Conservation (phyloP, 1,284 basidiomycete genomes). For the Sporisorium iseilematis-ciliati region DNA sequence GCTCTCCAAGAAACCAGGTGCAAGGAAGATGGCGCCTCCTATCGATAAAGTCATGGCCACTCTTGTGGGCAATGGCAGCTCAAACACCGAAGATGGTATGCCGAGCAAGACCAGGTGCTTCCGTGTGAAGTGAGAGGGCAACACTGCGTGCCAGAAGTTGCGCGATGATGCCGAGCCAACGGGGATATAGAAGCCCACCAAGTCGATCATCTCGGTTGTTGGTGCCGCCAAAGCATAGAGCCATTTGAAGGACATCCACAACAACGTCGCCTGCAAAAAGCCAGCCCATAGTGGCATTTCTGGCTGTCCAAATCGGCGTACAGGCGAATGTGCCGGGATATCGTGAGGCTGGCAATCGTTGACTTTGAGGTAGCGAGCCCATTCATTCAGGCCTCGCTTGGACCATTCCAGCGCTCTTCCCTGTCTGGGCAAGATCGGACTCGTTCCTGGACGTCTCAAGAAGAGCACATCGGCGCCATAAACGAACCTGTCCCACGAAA, state of each 20-base stretch:
- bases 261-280: constrained; percentile 15
- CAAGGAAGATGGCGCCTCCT: constrained; percentile 26
- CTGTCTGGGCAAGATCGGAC: constrained; percentile 16
- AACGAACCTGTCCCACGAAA: constrained; percentile 16
- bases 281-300: constrained; percentile 24
- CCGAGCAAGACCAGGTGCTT: constrained; percentile 12
- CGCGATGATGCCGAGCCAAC: constrained; percentile 9
- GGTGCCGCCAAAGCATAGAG: constrained; percentile 29
- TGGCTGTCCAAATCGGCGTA: constrained; percentile 44
- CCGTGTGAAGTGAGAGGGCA: constrained; percentile 12
- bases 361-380: constrained; percentile 26
- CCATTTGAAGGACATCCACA: constrained; percentile 23
- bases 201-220: constrained; percentile 16
- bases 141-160: constrained; percentile 5
- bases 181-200: constrained; percentile 31
- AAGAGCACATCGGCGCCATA: constrained; percentile 34
- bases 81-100: constrained; percentile 15
- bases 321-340: constrained; percentile 27
- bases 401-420: constrained; percentile 46
- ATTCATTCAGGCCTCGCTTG: constrained; percentile 26
- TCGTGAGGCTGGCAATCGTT: constrained; percentile 22
- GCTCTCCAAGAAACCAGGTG: constrained; percentile 17
- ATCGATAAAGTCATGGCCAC: constrained; percentile 7
- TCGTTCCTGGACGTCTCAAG: constrained; percentile 28
- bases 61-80: constrained; percentile 24